Percentiles rank a stretch among this genome's conserved stretches.
Evolutionary conservation across 2,329 filamentous ascomycete species (phyloP).

Genomic region (Fusarium heterosporum): DNA sequence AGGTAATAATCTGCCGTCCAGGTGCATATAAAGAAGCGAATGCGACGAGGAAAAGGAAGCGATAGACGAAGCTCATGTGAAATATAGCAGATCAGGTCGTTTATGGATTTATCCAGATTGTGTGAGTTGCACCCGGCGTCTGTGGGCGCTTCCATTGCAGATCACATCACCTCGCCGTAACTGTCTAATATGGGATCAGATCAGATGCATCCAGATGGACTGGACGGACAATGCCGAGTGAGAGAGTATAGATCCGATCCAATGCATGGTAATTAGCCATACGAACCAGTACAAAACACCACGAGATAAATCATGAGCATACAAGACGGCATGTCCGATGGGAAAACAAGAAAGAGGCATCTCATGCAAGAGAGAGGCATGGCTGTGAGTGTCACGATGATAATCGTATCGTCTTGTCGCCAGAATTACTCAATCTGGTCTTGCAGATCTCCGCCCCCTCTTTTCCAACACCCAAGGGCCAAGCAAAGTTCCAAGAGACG

Average conservation of each 20-base stretch:
- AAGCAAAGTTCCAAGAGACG: slow-evolving; percentile 24
- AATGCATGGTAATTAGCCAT: slow-evolving; percentile 16
- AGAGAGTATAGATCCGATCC: background rate
- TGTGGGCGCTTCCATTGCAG: slow-evolving; percentile 35
- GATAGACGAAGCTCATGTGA: background rate
- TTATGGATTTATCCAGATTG: slow-evolving; percentile 21
- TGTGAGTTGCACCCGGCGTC: slow-evolving; percentile 29
- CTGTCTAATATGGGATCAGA: too few relatives aligned
- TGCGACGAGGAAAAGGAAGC: slow-evolving; percentile 8
- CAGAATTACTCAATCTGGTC: slow-evolving; percentile 31
- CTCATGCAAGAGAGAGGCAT: slow-evolving; percentile 13
- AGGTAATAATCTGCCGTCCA: slow-evolving; percentile 4
- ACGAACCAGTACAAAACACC: slow-evolving; percentile 23
- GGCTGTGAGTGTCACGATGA: background rate
- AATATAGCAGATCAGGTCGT: background rate
- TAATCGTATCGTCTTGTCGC: slow-evolving; percentile 7
- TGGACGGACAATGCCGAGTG: slow-evolving; percentile 16
- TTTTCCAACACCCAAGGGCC: slow-evolving; percentile 4
- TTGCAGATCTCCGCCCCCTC: slow-evolving; percentile 32
- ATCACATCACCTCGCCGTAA: slow-evolving; percentile 22
- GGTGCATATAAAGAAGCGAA: background rate
- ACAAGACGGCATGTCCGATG: slow-evolving; percentile 10
- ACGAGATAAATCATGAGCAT: slow-evolving; percentile 26
- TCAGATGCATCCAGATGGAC: slow-evolving; percentile 16
- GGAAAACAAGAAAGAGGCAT: slow-evolving; percentile 17